Evolutionary conservation across 352 stramenopile species (phyloP).

Genomic region (Sclerospora graminicola): DNA sequence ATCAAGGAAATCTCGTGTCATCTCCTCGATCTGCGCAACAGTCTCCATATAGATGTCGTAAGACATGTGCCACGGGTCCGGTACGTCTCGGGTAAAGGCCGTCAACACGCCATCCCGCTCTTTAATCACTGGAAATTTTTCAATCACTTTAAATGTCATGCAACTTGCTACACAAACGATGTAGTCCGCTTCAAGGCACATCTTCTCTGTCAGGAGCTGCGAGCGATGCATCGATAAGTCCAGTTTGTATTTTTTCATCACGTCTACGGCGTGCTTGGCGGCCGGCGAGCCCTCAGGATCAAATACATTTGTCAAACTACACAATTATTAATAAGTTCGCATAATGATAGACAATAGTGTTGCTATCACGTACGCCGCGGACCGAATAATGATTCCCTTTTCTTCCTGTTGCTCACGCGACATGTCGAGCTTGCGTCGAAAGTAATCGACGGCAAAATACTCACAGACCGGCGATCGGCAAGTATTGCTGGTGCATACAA

Average conservation of each 20-base stretch:
- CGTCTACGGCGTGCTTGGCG: constrained; percentile 46
- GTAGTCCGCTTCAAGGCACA: constrained; percentile 58
- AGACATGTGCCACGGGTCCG: constrained; percentile 75
- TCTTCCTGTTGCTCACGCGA: constrained; percentile 57
- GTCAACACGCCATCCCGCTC: constrained; percentile 45
- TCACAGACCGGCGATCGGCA: constrained; percentile 71
- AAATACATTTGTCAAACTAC: constrained; percentile 63
- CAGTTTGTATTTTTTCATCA: constrained; percentile 71
- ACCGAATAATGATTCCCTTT: constrained; percentile 58
- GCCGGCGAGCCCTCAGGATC: constrained; percentile 50
- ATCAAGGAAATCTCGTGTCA: constrained; percentile 67
- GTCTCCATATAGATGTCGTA: constrained; percentile 80
- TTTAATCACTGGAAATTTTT: constrained; percentile 53
- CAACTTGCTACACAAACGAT: constrained; percentile 65
- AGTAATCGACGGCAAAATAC: constrained; percentile 70
- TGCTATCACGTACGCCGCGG: constrained; percentile 41
- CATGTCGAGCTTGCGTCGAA: constrained; percentile 55
- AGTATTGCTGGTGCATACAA: constrained; percentile 82
- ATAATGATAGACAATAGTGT: background rate
- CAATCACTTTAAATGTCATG: constrained; percentile 44
- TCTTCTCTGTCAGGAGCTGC: constrained; percentile 50
- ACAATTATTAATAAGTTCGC: background rate
- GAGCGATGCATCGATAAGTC: constrained; percentile 59
- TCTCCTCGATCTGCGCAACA: constrained; percentile 61
- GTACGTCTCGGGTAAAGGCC: constrained; percentile 50